A percentile compares a stretch with the other conserved stretches of the same genome.
Conservation (phyloP, 208 protist genomes). For the Pavlovales sp. region DNA sequence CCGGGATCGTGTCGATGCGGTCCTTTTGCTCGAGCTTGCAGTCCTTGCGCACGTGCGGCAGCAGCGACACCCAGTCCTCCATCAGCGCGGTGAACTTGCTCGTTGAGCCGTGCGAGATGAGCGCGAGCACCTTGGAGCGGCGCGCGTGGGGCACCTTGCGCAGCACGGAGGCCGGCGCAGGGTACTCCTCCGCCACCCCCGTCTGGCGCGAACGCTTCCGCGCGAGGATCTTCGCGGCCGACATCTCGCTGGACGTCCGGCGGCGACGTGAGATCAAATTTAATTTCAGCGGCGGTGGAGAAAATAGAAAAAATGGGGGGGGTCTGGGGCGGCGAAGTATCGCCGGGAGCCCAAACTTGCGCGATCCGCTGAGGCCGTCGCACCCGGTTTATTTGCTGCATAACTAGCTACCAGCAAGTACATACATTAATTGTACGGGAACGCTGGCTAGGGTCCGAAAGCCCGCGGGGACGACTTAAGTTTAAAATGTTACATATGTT, state of each 20-base stretch:
- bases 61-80: slow-evolving; percentile 9
- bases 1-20: not conserved
- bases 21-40: slow-evolving; percentile 27
- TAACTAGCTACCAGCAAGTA: no score
- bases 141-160: not conserved
- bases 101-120: slow-evolving; percentile 26
- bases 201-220: not conserved
- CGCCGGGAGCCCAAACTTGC: no score
- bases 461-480: no score
- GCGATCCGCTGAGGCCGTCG: no score
- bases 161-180: not conserved
- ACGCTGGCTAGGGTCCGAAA: no score
- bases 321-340: no score
- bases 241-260: not conserved
- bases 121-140: slow-evolving; percentile 12
- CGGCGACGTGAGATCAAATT: no score
- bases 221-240: not conserved
- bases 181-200: not conserved
- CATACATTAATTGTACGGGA: no score
- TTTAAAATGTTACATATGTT: no score
- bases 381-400: no score
- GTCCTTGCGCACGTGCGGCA: slow-evolving; percentile 33
- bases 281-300: no score
- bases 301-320: no score
- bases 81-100: slow-evolving; percentile 2